Conservation (phyloP, 495 filamentous ascomycete genomes). For the Staphylotrichum tortipilum region DNA sequence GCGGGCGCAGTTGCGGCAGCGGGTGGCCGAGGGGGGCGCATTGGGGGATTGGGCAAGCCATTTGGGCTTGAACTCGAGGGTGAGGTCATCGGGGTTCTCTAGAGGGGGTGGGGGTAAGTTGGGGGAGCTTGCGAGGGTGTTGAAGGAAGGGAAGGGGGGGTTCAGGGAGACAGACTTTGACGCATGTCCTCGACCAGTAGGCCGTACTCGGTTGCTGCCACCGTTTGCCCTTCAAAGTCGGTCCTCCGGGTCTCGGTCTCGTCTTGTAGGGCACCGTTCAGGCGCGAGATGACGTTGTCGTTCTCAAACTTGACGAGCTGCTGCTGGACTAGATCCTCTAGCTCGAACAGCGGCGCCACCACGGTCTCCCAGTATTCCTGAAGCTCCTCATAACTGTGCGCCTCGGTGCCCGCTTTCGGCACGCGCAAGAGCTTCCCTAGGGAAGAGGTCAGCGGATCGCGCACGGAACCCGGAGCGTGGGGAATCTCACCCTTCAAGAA, state of each 20-base stretch:
- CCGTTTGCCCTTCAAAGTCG: slow-evolving; percentile 48
- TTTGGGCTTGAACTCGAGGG: slow-evolving; percentile 87
- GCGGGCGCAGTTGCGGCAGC: slow-evolving; percentile 84
- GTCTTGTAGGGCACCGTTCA: slow-evolving; percentile 42
- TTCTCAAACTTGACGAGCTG: slow-evolving; percentile 45
- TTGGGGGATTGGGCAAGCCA: slow-evolving; percentile 81
- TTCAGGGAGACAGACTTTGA: slow-evolving; percentile 12
- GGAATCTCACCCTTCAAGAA: slow-evolving; percentile 14
- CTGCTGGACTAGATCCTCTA: slow-evolving; percentile 52
- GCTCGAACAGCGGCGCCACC: slow-evolving; percentile 50
- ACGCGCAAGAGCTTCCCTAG: slow-evolving; percentile 54
- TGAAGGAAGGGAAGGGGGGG: neutral
- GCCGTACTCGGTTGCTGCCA: slow-evolving; percentile 54
- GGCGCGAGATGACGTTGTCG: slow-evolving; percentile 19
- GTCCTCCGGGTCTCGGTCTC: slow-evolving; percentile 33
- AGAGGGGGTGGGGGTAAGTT: neutral
- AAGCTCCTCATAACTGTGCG: slow-evolving; percentile 47
- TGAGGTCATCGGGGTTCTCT: slow-evolving; percentile 27
- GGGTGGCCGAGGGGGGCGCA: slow-evolving; percentile 52
- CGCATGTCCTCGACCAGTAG: slow-evolving; percentile 79
- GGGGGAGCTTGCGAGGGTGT: too few species aligned
- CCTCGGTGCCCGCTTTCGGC: slow-evolving; percentile 51
- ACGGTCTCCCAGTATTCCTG: slow-evolving; percentile 48
- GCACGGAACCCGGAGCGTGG: neutral
- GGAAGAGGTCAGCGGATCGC: slow-evolving; percentile 14